Evolutionary conservation across 169 alveolate species (phyloP).

Genomic region (Plasmodium cynomolgi): DNA sequence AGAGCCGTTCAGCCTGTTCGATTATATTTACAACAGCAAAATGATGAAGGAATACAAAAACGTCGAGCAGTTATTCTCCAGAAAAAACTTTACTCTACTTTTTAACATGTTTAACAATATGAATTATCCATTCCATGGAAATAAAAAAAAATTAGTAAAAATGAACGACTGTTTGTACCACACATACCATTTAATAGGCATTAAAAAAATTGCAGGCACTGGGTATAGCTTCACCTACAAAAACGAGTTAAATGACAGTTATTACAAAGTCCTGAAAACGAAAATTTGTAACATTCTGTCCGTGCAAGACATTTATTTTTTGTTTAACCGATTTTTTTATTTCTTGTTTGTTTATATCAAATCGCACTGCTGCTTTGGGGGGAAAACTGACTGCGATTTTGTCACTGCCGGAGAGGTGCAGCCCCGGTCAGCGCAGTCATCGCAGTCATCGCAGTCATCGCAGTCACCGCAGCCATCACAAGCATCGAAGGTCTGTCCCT

Average conservation of each 20-base stretch:
- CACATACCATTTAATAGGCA: constrained; percentile 71
- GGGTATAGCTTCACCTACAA: constrained; percentile 63
- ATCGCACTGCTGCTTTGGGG: constrained; percentile 41
- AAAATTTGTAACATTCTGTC: constrained; percentile 42
- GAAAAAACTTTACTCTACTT: not conserved
- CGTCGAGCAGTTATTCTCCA: not conserved
- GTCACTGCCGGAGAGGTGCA: not conserved
- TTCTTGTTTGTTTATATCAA: constrained; percentile 38
- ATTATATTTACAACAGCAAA: constrained; percentile 48
- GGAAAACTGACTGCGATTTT: not conserved
- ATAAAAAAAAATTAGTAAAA: constrained; percentile 60
- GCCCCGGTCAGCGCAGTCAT: not conserved
- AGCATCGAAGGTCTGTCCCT: not conserved
- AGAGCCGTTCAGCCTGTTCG: constrained; percentile 21
- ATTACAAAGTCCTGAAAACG: constrained; percentile 70
- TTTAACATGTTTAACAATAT: constrained; percentile 49
- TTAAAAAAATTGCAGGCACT: constrained; percentile 27
- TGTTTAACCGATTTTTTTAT: constrained; percentile 63
- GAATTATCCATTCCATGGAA: constrained; percentile 46
- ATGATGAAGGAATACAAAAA: constrained; percentile 69
- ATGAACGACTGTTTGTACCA: constrained; percentile 62
- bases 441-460: not conserved
- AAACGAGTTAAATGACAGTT: constrained; percentile 54
- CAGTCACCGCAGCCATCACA: not conserved
- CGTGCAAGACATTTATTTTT: constrained; percentile 38